Conservation (phyloP, 768 basidiomycete genomes). For the Tylopilus subfusipes region DNA sequence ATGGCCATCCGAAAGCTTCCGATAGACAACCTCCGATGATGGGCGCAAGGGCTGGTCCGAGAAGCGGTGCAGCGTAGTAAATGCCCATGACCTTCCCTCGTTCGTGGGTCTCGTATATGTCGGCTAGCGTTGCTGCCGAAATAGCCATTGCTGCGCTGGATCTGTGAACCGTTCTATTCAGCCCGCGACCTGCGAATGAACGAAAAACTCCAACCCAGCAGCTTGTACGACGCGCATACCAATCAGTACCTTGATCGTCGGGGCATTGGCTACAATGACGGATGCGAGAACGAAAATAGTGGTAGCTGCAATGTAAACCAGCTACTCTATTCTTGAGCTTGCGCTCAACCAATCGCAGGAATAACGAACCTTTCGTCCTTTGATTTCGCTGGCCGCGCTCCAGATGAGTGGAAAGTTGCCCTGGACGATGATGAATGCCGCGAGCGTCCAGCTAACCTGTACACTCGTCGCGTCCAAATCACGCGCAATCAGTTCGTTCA, state of each 20-base stretch:
- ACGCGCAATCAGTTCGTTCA: constrained; percentile 54
- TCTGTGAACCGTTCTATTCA: constrained; percentile 30
- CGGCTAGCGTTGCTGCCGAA: constrained; percentile 75
- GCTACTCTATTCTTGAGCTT: constrained; percentile 28
- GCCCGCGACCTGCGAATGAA: neutral
- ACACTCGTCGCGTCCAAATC: constrained; percentile 57
- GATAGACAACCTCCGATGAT: constrained; percentile 69
- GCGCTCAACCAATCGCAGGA: neutral
- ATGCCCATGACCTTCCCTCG: constrained; percentile 79
- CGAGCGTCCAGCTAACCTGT: constrained; percentile 65
- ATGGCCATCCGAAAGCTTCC: constrained; percentile 69
- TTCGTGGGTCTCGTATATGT: constrained; percentile 72
- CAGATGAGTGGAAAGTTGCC: constrained; percentile 65
- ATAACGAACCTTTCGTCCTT: constrained; percentile 60
- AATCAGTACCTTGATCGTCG: constrained; percentile 53
- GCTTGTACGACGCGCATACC: constrained; percentile 70
- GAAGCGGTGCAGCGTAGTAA: constrained; percentile 74
- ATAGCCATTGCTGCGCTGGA: constrained; percentile 67
- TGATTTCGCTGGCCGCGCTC: constrained; percentile 69
- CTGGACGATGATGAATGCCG: constrained; percentile 72
- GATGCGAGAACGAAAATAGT: constrained; percentile 53
- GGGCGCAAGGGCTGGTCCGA: constrained; percentile 72
- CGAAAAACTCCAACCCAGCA: constrained; percentile 45
- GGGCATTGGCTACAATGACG: constrained; percentile 53
- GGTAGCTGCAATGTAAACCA: constrained; percentile 53